These are phyloP conservation scores for Astragalus glycyphyllos DNA, from an alignment of 306 rosid species.

Conservation along the genomic window DNA sequence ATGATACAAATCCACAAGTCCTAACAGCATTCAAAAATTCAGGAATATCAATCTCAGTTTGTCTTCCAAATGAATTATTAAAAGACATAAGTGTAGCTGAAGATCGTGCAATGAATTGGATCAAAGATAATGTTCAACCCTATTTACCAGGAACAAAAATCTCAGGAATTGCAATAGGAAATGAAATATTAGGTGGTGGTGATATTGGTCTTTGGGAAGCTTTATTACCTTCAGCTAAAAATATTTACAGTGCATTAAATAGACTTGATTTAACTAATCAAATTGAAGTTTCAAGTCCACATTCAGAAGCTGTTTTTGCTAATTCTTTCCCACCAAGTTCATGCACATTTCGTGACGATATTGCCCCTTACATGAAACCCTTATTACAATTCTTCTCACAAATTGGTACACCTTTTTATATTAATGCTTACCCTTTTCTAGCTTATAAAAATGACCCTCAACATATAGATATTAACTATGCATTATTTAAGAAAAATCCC, in stretches of 20 bases:
- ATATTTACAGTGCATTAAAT: constrained; percentile 65
- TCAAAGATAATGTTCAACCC: constrained; percentile 80
- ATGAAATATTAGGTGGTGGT: constrained; percentile 73
- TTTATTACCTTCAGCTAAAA: constrained; percentile 74
- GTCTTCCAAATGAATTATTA: constrained; percentile 63
- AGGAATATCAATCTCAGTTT: constrained; percentile 64
- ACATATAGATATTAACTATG: constrained; percentile 81
- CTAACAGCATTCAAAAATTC: constrained; percentile 85
- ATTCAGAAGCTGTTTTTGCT: constrained; percentile 90
- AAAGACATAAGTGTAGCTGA: constrained; percentile 67
- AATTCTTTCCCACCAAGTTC: constrained; percentile 88
- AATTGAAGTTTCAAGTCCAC: constrained; percentile 84
- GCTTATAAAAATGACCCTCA: constrained; percentile 88
- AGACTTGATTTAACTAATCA: constrained; percentile 52
- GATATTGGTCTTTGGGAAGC: constrained; percentile 70
- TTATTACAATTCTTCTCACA: constrained; percentile 78
- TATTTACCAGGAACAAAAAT: constrained; percentile 77
- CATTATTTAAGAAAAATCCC: constrained; percentile 65
- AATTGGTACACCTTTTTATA: constrained; percentile 79
- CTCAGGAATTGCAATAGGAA: constrained; percentile 80
- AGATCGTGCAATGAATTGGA: constrained; percentile 88
- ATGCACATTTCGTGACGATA: constrained; percentile 75
- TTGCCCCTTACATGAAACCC: constrained; percentile 71
- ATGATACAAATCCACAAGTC: constrained; percentile 70
- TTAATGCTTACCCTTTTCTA: constrained; percentile 92